Base-by-base conservation (phyloP, 148 eudicot genomes). In the Silene uniflora region DNA sequence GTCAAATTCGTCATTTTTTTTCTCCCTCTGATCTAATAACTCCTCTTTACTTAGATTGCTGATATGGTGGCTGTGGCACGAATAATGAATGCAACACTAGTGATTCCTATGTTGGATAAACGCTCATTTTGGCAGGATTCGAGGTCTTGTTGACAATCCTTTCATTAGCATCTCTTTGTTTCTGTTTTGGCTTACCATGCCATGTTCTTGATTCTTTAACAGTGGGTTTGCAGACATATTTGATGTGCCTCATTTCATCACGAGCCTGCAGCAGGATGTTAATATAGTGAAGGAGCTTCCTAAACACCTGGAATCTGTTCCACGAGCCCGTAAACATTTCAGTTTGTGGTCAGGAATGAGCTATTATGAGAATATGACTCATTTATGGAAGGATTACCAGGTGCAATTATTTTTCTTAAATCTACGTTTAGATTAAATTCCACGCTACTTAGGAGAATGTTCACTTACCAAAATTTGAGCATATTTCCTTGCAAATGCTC, bases 11-110 rank as follows among this genome's bases (percentile, higher is more conserved):
- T 7, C 22, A 67, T 32, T 1, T 42, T 17, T 59, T 12, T 54
- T 69, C 44, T 69, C 44, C 13, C 54, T 64, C 71, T 49, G n/a
- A 13, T 77, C 74, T 72, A 72, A 85, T 42, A 67, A 65, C 54
- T 69, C 42, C 56, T 72, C 63, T 69, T 83, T 29, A 71, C 73
- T 74, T 79, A 93, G 98, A 93, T 93, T 73, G 88, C 98, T 77
- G 98, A 93, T 83, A 91, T 93, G 98, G 98, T 93, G 77, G 97
- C 93, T 75, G 92, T 93, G 81, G 92, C 98, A 72, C 92, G 83
- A 59, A 87, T 93, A 27, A 83, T 93, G 93, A 91, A 91, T 85
- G 93, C 97, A 67, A 91, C 97, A 54, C 79, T 93, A 75, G 93
- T 93, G 75, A 91, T 93, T 79, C 98, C 98, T 73, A 89, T 86